These are phyloP conservation scores for Cymodocea nodosa DNA, from an alignment of 116 monocot species.

Conservation along the genomic window DNA sequence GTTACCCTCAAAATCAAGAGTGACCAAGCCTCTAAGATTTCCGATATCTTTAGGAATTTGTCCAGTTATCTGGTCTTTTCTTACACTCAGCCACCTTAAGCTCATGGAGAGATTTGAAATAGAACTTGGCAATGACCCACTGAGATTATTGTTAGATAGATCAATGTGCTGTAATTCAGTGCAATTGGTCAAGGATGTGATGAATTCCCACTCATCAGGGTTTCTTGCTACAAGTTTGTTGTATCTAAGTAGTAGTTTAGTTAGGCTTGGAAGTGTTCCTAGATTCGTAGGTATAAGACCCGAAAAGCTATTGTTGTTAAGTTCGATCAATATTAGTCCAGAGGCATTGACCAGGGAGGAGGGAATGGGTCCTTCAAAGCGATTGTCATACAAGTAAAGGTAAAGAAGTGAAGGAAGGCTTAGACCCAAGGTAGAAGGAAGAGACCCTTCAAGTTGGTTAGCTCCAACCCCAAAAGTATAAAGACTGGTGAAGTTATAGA, in stretches of 20 bases:
- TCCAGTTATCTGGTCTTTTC: constrained; percentile 21
- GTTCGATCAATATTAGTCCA: not conserved
- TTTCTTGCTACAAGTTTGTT: no score
- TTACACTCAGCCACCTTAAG: constrained; percentile 7
- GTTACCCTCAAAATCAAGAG: no score
- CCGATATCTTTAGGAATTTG: constrained; percentile 22
- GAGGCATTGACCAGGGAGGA: constrained; percentile 12
- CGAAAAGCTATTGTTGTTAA: constrained; percentile 16
- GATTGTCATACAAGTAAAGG: not conserved
- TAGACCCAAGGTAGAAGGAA: not conserved
- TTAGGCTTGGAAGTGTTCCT: constrained; percentile 6
- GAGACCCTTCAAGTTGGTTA: constrained; percentile 33
- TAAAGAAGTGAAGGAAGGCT: constrained; percentile 26
- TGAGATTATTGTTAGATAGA: constrained; percentile 9
- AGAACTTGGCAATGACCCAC: constrained; percentile 13
- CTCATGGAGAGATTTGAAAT: constrained; percentile 26
- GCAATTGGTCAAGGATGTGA: constrained; percentile 40
- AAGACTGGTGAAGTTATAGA: constrained; percentile 34
- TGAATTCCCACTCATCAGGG: constrained; percentile 12
- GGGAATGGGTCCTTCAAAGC: not conserved
- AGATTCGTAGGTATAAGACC: constrained; percentile 27
- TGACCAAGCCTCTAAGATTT: constrained; percentile 16
- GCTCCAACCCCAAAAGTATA: constrained; percentile 6
- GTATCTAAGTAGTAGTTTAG: no score
- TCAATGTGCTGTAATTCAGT: constrained; percentile 11